Evolutionary conservation across 192 early-diverging fungal species (phyloP).

Genomic region (Coemansia sp.): DNA sequence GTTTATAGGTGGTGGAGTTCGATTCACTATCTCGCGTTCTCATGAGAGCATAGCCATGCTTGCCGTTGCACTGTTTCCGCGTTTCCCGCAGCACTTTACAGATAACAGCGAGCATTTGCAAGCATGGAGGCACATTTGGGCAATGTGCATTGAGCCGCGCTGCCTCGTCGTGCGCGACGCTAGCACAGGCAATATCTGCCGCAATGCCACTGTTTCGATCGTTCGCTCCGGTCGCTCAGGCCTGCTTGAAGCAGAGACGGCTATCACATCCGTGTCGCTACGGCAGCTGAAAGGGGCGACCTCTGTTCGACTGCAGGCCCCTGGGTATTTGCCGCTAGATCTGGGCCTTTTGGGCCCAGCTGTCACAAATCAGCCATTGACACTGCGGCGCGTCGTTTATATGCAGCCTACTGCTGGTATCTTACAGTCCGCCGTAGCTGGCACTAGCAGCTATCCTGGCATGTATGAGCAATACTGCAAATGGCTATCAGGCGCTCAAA

Average conservation of each 20-base stretch:
- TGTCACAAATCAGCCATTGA: not conserved
- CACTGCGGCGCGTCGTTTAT: constrained; percentile 19
- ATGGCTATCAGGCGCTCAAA: constrained; percentile 14
- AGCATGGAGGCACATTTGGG: constrained; percentile 52
- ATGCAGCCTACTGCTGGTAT: constrained; percentile 24
- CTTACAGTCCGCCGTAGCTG: not conserved
- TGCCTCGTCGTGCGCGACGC: constrained; percentile 43
- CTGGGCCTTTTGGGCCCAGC: constrained; percentile 10
- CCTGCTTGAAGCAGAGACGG: not conserved
- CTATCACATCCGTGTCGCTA: constrained; percentile 21
- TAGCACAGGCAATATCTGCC: constrained; percentile 21
- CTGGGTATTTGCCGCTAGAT: constrained; percentile 28
- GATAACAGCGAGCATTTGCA: constrained; percentile 51
- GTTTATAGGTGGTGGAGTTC: constrained; percentile 42
- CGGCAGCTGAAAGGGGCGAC: constrained; percentile 5
- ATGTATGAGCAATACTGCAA: constrained; percentile 8
- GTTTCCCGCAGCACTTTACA: constrained; percentile 33
- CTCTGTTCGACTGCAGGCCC: constrained; percentile 15
- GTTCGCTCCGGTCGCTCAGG: not conserved
- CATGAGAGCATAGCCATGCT: constrained; percentile 37
- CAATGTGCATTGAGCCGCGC: constrained; percentile 42
- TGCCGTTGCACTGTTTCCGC: constrained; percentile 38
- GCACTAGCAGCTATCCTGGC: not conserved
- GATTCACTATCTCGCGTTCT: constrained; percentile 38
- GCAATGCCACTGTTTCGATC: constrained; percentile 17